Conservation (phyloP, 768 basidiomycete genomes). For the Rhodosporidiobolus odoratus region DNA sequence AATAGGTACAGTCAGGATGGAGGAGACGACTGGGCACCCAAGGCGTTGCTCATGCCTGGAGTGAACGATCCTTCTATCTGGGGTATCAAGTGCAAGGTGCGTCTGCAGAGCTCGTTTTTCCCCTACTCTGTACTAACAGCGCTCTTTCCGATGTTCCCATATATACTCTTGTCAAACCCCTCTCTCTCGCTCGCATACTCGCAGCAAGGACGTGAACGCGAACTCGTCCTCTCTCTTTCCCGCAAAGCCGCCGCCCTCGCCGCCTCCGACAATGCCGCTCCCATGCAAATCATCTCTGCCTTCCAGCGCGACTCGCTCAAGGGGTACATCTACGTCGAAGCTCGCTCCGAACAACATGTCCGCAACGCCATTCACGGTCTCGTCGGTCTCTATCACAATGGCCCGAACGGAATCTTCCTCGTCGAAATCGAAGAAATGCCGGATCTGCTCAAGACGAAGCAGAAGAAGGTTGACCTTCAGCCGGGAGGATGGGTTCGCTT, state of each 20-base stretch:
- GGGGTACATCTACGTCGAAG: conserved; percentile 96
- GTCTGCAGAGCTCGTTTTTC: conserved; percentile 36
- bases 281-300: conserved; percentile 81
- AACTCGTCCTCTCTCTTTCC: conserved; percentile 89
- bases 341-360: conserved; percentile 78
- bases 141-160: too few species aligned
- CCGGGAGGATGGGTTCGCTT: conserved; percentile 93
- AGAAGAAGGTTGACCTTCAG: conserved; percentile 75
- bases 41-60: conserved; percentile 89
- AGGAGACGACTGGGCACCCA: conserved; percentile 78
- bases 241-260: conserved; percentile 70
- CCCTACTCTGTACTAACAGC: not conserved
- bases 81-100: conserved; percentile 88
- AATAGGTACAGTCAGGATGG: conserved; percentile 51
- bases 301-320: conserved; percentile 93
- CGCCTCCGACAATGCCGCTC: conserved; percentile 67
- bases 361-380: conserved; percentile 78
- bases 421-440: conserved; percentile 99
- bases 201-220: conserved; percentile 84
- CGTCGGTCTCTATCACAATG: conserved; percentile 73
- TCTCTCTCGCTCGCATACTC: not conserved
- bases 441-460: conserved; percentile 88
- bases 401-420: conserved; percentile 63
- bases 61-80: conserved; percentile 92
- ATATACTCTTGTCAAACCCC: too few species aligned